Evolutionary conservation across 257 asterid genomes (phyloP), one percentile per base, ranked within the genome.

Genomic region (Salvia splendens): DNA sequence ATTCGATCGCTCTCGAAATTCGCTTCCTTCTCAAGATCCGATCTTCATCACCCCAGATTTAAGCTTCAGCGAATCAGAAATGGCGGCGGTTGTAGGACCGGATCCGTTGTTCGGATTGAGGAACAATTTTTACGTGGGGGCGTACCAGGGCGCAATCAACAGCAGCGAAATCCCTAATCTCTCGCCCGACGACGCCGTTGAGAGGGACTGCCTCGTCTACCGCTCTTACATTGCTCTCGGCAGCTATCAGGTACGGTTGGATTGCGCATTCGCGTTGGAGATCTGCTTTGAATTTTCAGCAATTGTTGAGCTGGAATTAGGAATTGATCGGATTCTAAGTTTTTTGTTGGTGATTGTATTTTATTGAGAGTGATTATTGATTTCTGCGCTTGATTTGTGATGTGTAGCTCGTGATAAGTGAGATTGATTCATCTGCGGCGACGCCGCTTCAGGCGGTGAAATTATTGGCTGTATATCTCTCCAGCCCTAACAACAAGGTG

Each of bases 391-490:
- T 45, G 11, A 36, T 49, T 8, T 58, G 42, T 43, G 30, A 36
- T 42, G 61, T 57, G 65, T 77, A 91, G 97, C 95, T 90, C 47
- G 99, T 90, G 83, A 84, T 93, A 9, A 83, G 78, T 71, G 99
- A 93, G 95, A 88, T 93, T 71, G 95, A 90, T 74, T 81, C 87
- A 24, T 88, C 99, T 17, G 96, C 99, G 9, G 85, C 99, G 12
- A 93, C 97, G 70, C 95, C 97, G 49, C 97, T 88, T 71, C 99
- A 93, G 83, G 99, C 99, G 43, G 96, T 90, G 69, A 93, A 93
- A 78, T 77, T 93, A 83, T 87, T 90, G 2, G 97, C 99, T 63
- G 12, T 83, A 70, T 93, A 90, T 77, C 92, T 88, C 64, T 79
- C 89, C 36, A 69, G 76, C 77, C 89, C 95, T 65, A 83, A 77